Evolutionary conservation across 306 rosid species (phyloP).

Genomic region (Begonia masoniana): DNA sequence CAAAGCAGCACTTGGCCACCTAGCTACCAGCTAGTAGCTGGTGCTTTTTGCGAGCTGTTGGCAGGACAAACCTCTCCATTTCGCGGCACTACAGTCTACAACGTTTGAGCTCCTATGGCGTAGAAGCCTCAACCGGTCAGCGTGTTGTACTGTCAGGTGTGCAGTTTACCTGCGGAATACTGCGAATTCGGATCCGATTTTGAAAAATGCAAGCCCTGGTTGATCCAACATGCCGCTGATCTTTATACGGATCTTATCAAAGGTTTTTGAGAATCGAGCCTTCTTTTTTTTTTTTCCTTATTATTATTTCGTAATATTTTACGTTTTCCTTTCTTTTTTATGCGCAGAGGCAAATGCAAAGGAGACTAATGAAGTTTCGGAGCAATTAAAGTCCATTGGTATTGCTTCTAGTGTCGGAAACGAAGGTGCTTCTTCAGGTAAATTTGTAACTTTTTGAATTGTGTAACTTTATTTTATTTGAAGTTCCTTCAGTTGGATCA

Average conservation of each 20-base stretch:
- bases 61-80: too few relatives aligned
- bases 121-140: conserved; percentile 83
- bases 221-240: conserved; percentile 75
- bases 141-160: conserved; percentile 60
- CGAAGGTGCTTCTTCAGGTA: too few relatives aligned
- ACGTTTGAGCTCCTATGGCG: conserved; percentile 49
- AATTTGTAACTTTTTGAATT: too few relatives aligned
- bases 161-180: too few relatives aligned
- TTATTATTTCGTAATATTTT: background rate
- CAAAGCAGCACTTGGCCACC: too few relatives aligned
- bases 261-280: conserved; percentile 22
- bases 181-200: conserved; percentile 97
- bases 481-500: too few relatives aligned
- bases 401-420: too few relatives aligned
- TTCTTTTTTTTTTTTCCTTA: background rate
- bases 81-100: too few relatives aligned
- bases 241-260: conserved; percentile 70
- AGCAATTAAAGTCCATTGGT: conserved; percentile 50
- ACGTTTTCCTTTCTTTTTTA: background rate
- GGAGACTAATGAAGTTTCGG: conserved; percentile 54
- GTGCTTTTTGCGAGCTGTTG: too few relatives aligned
- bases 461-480: too few relatives aligned
- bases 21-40: too few relatives aligned
- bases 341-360: conserved; percentile 51
- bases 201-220: conserved; percentile 97